These are phyloP conservation scores for Rhodotorula diobovata DNA, from an alignment of 768 basidiomycete species.

Conservation along the genomic window DNA sequence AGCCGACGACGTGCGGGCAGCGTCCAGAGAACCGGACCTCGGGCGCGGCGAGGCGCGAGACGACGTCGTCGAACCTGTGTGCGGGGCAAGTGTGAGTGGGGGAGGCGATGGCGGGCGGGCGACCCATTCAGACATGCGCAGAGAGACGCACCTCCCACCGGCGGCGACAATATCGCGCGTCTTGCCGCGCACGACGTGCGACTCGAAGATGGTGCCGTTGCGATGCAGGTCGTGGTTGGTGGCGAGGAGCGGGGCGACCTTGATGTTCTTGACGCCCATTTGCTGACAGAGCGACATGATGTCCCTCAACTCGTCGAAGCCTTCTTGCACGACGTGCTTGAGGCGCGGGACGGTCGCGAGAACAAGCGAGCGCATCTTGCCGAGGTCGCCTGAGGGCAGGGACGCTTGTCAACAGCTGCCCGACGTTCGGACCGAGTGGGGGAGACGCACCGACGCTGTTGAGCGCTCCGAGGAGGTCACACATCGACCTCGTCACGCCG, in stretches of 20 bases:
- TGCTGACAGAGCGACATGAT: constrained; percentile 34
- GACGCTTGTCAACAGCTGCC: no score
- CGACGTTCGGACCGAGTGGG: background rate
- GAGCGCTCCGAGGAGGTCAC: constrained; percentile 40
- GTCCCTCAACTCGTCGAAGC: constrained; percentile 37
- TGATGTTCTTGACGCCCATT: constrained; percentile 42
- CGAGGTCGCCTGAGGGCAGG: constrained; percentile 18
- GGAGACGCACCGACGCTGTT: constrained; percentile 36
- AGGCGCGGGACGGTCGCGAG: constrained; percentile 26
- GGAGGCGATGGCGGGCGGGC: background rate
- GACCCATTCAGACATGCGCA: no score
- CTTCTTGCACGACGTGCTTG: constrained; percentile 39
- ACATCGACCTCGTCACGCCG: constrained; percentile 35
- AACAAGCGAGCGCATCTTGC: constrained; percentile 30
- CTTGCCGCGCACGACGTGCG: constrained; percentile 32
- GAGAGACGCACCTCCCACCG: constrained; percentile 42
- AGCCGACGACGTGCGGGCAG: constrained; percentile 39
- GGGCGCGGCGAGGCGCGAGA: constrained; percentile 41
- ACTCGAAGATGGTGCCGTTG: constrained; percentile 41
- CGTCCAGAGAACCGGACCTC: constrained; percentile 35
- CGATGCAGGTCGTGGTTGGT: constrained; percentile 42
- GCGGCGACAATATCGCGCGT: constrained; percentile 44
- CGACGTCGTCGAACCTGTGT: constrained; percentile 44
- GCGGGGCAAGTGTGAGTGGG: background rate
- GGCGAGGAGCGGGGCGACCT: constrained; percentile 41